Evolutionary conservation across 2,329 filamentous ascomycete genomes (phyloP), one percentile per base, ranked within the genome.

Genomic region (Pseudogymnoascus sp.): DNA sequence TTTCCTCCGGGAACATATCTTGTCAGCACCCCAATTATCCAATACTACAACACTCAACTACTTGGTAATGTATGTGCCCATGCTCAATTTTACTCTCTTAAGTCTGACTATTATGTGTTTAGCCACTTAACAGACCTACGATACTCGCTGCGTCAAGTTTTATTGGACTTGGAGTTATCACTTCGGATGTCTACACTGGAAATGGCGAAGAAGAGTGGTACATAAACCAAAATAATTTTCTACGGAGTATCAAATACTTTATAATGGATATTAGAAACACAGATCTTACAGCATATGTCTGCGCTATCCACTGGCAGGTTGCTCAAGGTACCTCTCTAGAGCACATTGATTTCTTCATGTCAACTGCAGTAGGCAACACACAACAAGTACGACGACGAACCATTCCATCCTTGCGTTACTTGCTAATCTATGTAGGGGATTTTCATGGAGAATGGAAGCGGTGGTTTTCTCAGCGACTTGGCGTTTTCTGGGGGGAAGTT

Each of bases 361-460:
- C 87, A 72, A 83, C 88, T 77, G 90, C 23, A 2, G 2, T 4
- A 2, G 23, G 91, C 88, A 78, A 82, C 67, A 78, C 82, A 67
- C 86, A 88, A 63, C 80, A 81, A 84, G n/a, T n/a, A n/a, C n/a
- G n/a, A n/a, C n/a, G n/a, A n/a, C n/a, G n/a, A n/a, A n/a, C n/a
- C n/a, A n/a, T n/a, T n/a, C n/a, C n/a, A n/a, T n/a, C n/a, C n/a
- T n/a, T n/a, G n/a, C n/a, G n/a, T n/a, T n/a, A n/a, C n/a, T n/a
- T n/a, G n/a, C n/a, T n/a, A n/a, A n/a, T n/a, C n/a, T n/a, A n/a
- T n/a, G n/a, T n/a, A n/a, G n/a, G n/a, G n/a, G n/a, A n/a, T 91
- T 72, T 90, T 89, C 76, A 90, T 90, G 79, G 88, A 91, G 71
- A 91, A 91, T 70, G 88, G 88, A 61, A 90, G 87, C 1, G 89